Percentiles rank a stretch among this genome's conserved stretches.
Conservation (phyloP, 1,284 basidiomycete species). For the Flammula alnicola region DNA sequence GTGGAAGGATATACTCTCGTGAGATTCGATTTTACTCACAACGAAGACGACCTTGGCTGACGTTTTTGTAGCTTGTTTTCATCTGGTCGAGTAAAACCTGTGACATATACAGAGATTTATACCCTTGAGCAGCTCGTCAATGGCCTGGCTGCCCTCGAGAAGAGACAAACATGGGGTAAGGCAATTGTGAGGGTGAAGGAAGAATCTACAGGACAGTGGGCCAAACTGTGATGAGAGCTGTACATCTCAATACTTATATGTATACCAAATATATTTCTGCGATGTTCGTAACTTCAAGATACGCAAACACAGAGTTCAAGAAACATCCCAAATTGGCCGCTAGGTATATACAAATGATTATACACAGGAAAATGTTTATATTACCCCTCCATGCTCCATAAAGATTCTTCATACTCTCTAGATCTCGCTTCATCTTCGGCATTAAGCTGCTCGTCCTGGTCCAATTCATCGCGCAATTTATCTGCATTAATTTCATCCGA, state of each 20-base stretch:
- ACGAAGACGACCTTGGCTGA: not conserved
- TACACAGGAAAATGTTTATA: too few species aligned
- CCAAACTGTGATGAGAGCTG: slow-evolving; percentile 27
- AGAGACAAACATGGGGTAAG: slow-evolving; percentile 93
- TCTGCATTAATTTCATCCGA: slow-evolving; percentile 47
- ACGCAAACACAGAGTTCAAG: too few species aligned
- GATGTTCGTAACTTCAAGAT: too few species aligned
- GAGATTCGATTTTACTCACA: slow-evolving; percentile 29
- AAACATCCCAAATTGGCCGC: too few species aligned
- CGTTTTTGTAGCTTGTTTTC: slow-evolving; percentile 59
- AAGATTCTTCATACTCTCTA: slow-evolving; percentile 31
- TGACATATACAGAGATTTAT: slow-evolving; percentile 77
- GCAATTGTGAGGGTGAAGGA: slow-evolving; percentile 69
- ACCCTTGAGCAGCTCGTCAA: slow-evolving; percentile 59
- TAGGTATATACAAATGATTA: too few species aligned
- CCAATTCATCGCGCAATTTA: slow-evolving; percentile 45
- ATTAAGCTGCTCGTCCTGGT: slow-evolving; percentile 53
- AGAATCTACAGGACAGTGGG: slow-evolving; percentile 24
- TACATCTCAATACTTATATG: not conserved
- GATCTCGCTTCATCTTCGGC: slow-evolving; percentile 38
- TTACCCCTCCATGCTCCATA: too few species aligned
- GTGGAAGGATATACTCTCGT: slow-evolving; percentile 78
- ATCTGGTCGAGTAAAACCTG: slow-evolving; percentile 69
- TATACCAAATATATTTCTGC: not conserved
- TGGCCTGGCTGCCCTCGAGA: slow-evolving; percentile 77